A percentile compares a stretch with the other conserved stretches of the same genome.
phyloP scores from a whole-genome alignment of 2,329 filamentous ascomycete genomes.

The Diplodia corticola region DNA sequence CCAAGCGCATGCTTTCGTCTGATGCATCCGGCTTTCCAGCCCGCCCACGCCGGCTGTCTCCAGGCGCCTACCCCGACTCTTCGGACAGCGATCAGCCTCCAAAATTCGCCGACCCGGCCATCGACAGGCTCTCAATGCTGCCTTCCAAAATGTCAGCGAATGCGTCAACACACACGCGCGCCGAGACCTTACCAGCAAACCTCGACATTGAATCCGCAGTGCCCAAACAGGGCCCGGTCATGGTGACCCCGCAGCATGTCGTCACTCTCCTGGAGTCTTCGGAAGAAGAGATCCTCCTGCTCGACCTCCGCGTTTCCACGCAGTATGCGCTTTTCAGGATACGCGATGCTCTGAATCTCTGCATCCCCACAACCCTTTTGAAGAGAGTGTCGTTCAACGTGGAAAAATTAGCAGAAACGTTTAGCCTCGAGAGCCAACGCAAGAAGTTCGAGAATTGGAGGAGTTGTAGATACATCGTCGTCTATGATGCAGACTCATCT shows the following conservation, averaged over 20 bases:
- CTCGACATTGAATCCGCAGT: slow-evolving; percentile 28
- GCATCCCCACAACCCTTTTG: slow-evolving; percentile 89
- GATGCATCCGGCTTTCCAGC: slow-evolving; percentile 45
- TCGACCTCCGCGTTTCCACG: slow-evolving; percentile 85
- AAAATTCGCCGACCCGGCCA: slow-evolving; percentile 33
- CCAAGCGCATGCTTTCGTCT: slow-evolving; percentile 51
- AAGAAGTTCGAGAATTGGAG: slow-evolving; percentile 76
- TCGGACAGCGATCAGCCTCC: slow-evolving; percentile 35
- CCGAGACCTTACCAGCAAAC: slow-evolving; percentile 48
- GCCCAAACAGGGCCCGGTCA: slow-evolving; percentile 33
- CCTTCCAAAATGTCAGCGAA: neutral
- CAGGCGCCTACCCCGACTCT: slow-evolving; percentile 43
- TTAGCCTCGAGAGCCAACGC: slow-evolving; percentile 70
- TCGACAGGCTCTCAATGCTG: slow-evolving; percentile 36
- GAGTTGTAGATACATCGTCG: slow-evolving; percentile 72
- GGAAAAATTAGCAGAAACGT: slow-evolving; percentile 82
- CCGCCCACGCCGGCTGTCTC: slow-evolving; percentile 49
- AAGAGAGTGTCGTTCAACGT: slow-evolving; percentile 90
- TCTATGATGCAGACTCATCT: slow-evolving; percentile 78
- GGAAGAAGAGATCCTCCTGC: slow-evolving; percentile 62
- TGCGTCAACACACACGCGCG: slow-evolving; percentile 36
- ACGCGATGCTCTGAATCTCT: slow-evolving; percentile 80
- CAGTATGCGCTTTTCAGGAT: slow-evolving; percentile 77
- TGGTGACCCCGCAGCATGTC: slow-evolving; percentile 52
- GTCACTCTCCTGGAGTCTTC: slow-evolving; percentile 50